Evolutionary conservation across 257 asterid genomes (phyloP), one percentile per base, ranked within the genome.

Genomic region (Solanum rostratum): DNA sequence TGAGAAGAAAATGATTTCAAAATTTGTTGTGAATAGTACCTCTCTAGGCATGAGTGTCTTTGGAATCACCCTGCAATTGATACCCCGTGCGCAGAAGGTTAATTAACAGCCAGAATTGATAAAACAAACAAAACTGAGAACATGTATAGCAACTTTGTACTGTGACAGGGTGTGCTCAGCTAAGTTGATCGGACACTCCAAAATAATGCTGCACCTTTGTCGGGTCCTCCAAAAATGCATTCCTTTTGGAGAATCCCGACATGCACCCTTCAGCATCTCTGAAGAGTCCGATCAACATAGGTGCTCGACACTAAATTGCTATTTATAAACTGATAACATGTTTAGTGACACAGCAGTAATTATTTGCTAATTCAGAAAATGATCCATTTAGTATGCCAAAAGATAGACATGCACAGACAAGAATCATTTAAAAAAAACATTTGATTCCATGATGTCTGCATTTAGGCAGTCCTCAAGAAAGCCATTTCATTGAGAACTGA

Each of bases 11-110:
- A 20, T 10, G 19, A 16, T 22, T 74, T 15, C 14, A 6, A 57
- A 78, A 41, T 74, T 84, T 27, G 39, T 71, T 45, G 2, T 45
- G 41, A 46, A 10, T 19, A 30, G 12, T 10, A 95, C 99, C 99
- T 96, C 99, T 84, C 91, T 84, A 3, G 98, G 98, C 99, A 94
- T 96, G 69, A 96, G 97, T 49, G 98, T 92, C 87, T 93, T 93
- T 7, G 99, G 99, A 69, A 96, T 96, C 81, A 96, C 93, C 76
- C 99, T 96, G 96, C 92, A 91, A 80, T 20, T 19, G n/a, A 45
- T 16, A 71, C 79, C 6, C 2, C 62, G 8, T 27, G 5, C 18
- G 46, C 45, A 29, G 0, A 24, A 63, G 30, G 66, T 65, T 15
- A 46, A 65, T 13, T 30, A 30, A 33, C 15, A 66, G 13, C 30